Percentiles rank a stretch among this genome's conserved stretches.
Evolutionary conservation across 768 basidiomycete genomes (phyloP).

Genomic region (Postia placenta): DNA sequence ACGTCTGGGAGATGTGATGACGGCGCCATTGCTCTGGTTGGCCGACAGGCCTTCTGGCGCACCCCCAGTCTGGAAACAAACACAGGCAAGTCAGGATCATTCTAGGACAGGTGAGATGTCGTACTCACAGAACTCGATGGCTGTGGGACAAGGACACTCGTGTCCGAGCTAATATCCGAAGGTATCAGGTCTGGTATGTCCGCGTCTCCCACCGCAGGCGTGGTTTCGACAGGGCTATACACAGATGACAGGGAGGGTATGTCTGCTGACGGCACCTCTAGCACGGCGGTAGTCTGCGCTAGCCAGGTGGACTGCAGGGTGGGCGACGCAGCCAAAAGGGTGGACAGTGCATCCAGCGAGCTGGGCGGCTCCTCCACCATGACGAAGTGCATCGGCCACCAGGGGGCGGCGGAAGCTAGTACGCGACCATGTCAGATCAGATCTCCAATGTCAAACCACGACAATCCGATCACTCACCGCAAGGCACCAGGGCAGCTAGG

Average conservation of each 20-base stretch:
- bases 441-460: neutral
- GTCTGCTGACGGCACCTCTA: neutral
- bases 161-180: neutral
- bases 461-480: neutral
- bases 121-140: neutral
- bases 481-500: neutral
- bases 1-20: too few relatives aligned
- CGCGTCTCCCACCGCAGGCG: neutral
- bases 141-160: neutral
- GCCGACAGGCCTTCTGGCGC: neutral
- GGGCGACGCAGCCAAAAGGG: neutral
- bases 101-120: neutral
- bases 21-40: neutral
- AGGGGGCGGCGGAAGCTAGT: neutral
- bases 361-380: neutral
- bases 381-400: constrained; percentile 5
- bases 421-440: neutral
- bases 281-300: neutral
- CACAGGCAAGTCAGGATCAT: neutral
- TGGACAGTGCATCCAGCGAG: neutral
- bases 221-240: neutral
- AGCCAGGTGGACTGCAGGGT: neutral
- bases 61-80: neutral
- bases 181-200: neutral
- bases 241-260: neutral